Evolutionary conservation across 1,139 yeast species (phyloP), one percentile per base, ranked within the genome.

Genomic region (Diutina rugosa): DNA sequence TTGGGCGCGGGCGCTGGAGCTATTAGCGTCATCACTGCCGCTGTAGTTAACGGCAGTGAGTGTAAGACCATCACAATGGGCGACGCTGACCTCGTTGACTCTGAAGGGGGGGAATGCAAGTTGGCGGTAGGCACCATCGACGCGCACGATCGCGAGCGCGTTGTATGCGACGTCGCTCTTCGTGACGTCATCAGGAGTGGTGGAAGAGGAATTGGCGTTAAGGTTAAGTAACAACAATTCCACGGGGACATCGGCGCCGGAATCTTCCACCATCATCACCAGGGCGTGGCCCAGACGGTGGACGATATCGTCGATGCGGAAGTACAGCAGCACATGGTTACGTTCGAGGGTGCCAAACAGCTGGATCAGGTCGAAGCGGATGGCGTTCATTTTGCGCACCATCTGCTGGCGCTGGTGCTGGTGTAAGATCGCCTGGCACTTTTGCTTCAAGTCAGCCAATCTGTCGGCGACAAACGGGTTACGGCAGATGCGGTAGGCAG

Each of bases 221-320:
- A 49, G 32, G 44, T 49, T 49, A 16, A 49, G 21, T n/a, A 30
- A 49, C 8, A 49, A 30, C 16, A 49, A 32, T 28, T 49, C 53
- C n/a, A 49, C 53, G 14, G 53, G 53, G 14, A 49, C 53, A 9
- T 49, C 32, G n/a, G 26, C 41, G 8, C 6, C 7, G 6, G 8
- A 6, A 3, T 14, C 4, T 10, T 49, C 53, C 8, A 29, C n/a
- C 44, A 49, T 49, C 29, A 26, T 29, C 53, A 49, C 32, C 41
- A 21, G 53, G 30, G 30, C 53, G 21, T 30, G 28, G 41, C 53
- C 53, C 53, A 49, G 53, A 6, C 53, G 53, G 16, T 49, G 53
- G 32, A 49, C 53, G 18, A 49, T 49, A 10, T 49, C 32, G 4
- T 30, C 41, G 16, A 49, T 49, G 45, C 29, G 6, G 32, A 49